phyloP scores from a whole-genome alignment of 164 flowering plant genomes.

The Chloranthus sessilifolius region DNA sequence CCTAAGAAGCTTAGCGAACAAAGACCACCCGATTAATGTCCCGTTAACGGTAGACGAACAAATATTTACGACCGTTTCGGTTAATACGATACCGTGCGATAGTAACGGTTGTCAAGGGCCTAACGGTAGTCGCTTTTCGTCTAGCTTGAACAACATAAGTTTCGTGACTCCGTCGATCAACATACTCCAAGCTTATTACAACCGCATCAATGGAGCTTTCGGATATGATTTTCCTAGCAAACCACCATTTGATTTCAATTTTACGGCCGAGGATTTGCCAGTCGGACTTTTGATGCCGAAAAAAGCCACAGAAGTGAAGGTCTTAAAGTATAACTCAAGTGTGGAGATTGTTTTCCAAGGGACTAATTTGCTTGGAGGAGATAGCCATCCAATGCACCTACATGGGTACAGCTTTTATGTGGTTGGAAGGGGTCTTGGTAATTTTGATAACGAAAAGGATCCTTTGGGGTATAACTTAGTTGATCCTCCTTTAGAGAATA shows the following conservation, averaged over 20 bases:
- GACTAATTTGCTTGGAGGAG: conserved; percentile 28
- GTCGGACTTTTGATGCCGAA: conserved; percentile 10
- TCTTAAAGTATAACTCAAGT: conserved; percentile 25
- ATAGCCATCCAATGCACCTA: conserved; percentile 51
- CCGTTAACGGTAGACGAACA: conserved; percentile 11
- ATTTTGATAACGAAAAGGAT: conserved; percentile 36
- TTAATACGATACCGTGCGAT: conserved; percentile 12
- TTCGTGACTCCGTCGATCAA: conserved; percentile 32
- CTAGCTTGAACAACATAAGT: conserved; percentile 53
- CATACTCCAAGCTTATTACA: conserved; percentile 44
- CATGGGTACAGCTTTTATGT: conserved; percentile 60
- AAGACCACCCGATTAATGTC: conserved; percentile 22
- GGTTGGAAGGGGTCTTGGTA: conserved; percentile 60
- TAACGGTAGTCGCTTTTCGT: conserved; percentile 28
- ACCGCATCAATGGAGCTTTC: conserved; percentile 27
- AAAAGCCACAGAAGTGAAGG: conserved; percentile 33
- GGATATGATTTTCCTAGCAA: conserved; percentile 27
- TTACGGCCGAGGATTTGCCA: conserved; percentile 27
- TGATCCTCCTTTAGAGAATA: conserved; percentile 47
- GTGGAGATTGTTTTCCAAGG: conserved; percentile 50
- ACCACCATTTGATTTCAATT: conserved; percentile 34
- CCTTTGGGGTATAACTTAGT: conserved; percentile 44
- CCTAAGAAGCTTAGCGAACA: conserved; percentile 17
- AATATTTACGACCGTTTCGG: conserved; percentile 9
- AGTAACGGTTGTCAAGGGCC: conserved; percentile 24